Evolutionary conservation across 345 rosid genomes (phyloP).

Genomic region (Excoecaria agallocha): DNA sequence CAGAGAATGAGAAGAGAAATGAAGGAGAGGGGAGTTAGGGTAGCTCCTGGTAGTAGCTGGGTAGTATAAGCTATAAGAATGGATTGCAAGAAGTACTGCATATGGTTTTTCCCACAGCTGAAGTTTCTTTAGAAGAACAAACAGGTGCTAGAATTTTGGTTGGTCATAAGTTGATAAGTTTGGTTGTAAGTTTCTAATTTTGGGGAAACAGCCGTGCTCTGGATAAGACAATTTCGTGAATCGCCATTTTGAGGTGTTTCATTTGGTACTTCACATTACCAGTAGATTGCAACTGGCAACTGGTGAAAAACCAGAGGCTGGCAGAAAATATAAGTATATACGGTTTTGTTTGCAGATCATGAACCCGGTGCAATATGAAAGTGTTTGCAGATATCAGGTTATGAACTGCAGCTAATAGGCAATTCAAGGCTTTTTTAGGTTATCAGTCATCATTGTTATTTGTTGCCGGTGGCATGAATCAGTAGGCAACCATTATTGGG

Average conservation of each 20-base stretch:
- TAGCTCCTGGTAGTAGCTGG: conserved; percentile 62
- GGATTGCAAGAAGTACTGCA: background rate
- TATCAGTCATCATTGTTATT: too few relatives aligned
- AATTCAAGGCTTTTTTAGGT: background rate
- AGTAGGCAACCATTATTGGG: too few relatives aligned
- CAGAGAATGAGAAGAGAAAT: conserved; percentile 52
- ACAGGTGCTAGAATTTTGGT: too few relatives aligned
- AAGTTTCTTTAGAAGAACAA: background rate
- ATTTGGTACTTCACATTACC: background rate
- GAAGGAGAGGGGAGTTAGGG: conserved; percentile 48
- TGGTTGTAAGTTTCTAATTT: too few relatives aligned
- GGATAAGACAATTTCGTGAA: too few relatives aligned
- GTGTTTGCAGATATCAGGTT: background rate
- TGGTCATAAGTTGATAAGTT: too few relatives aligned
- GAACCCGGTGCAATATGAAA: too few relatives aligned
- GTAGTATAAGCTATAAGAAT: conserved; percentile 3
- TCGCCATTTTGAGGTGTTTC: background rate
- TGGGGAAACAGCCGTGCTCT: too few relatives aligned
- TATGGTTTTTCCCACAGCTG: background rate
- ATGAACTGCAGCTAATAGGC: background rate
- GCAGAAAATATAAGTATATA: too few relatives aligned
- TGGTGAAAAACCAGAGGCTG: background rate
- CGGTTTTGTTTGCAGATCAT: background rate
- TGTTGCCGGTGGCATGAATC: too few relatives aligned
- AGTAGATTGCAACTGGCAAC: background rate